phyloP scores from a whole-genome alignment of 225 moss, liverwort and hornwort species.

The Bryum argenteum region DNA sequence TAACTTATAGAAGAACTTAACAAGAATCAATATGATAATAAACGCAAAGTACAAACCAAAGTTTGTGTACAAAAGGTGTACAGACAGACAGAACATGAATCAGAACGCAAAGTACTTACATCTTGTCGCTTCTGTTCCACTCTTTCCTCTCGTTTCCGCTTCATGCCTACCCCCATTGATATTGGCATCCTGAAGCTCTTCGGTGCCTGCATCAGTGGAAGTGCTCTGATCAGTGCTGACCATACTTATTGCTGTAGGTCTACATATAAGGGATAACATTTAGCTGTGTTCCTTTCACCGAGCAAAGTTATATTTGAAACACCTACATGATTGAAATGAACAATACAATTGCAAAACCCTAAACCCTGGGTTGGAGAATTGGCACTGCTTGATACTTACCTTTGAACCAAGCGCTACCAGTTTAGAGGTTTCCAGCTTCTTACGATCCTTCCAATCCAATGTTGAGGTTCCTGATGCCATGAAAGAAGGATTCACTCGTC shows the following conservation, averaged over 20 bases:
- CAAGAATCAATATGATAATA: slow-evolving; percentile 10
- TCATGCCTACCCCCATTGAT: slow-evolving; percentile 75
- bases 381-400: slow-evolving; percentile 39
- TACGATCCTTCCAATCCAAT: slow-evolving; percentile 89
- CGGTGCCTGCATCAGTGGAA: slow-evolving; percentile 51
- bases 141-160: slow-evolving; percentile 75
- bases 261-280: no score
- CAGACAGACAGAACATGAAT: not conserved
- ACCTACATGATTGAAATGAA: no score
- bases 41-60: no score
- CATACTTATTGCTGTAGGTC: no score
- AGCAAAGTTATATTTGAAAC: no score
- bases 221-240: no score
- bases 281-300: no score
- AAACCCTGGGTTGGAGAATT: not conserved
- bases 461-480: slow-evolving; percentile 74
- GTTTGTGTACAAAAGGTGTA: no score
- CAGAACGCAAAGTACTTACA: slow-evolving; percentile 35
- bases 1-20: not conserved
- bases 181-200: slow-evolving; percentile 91
- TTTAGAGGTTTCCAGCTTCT: slow-evolving; percentile 77
- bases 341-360: not conserved
- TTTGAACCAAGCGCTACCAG: slow-evolving; percentile 77
- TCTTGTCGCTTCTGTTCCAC: slow-evolving; percentile 68
- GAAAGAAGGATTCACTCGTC: not conserved